Base-by-base conservation (phyloP, 352 stramenopile species). In the Phytophthora podocarpi region DNA sequence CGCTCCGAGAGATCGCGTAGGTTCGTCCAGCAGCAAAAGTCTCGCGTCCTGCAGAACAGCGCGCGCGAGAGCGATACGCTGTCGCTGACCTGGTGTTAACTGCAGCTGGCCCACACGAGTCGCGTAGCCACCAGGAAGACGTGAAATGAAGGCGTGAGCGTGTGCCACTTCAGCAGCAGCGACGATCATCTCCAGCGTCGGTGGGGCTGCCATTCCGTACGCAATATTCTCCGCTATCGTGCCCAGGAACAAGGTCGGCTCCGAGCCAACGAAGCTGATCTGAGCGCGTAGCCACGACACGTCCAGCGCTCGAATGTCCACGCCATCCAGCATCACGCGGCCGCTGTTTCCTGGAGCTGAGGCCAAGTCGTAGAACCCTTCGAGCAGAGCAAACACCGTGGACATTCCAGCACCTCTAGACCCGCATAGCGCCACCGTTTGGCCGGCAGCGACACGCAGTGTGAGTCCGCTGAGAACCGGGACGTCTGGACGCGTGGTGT, bases 81-180 rank as follows among this genome's bases (percentile, higher is more conserved):
- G 81, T 62, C 80, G 74, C 48, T 92, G 83, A 30, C 83, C 76
- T 6, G 79, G 72, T 13, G 71, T 76, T 2, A 91, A 50, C 50
- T 86, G 97, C 28, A 43, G 73, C 88, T 30, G 95, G 59, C 96
- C 94, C 13, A 99, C 94, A 34, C 93, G 74, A 5, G 95, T 98
- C 21, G 97, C 79, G 68, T 95, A 98, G 5, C 89, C 82, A 15
- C 98, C 89, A 5, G 94, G 83, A 42, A 99, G 92, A 2, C 67
- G 51, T 0, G 70, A 74, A 72, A 98, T 98, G 59, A 99, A 99
- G 23, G 85, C 70, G 67, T 98, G 80, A 1, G 93, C 94, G 65
- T 98, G 98, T n/a, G 96, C 95, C 28, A 97, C 74, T 54, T 89
- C 80, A 4, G 94, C 92, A n/a, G 95, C 95, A 26, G 84, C 55